Base-by-base conservation (phyloP, 129 eudicot genomes). In the Tagetes patula region DNA sequence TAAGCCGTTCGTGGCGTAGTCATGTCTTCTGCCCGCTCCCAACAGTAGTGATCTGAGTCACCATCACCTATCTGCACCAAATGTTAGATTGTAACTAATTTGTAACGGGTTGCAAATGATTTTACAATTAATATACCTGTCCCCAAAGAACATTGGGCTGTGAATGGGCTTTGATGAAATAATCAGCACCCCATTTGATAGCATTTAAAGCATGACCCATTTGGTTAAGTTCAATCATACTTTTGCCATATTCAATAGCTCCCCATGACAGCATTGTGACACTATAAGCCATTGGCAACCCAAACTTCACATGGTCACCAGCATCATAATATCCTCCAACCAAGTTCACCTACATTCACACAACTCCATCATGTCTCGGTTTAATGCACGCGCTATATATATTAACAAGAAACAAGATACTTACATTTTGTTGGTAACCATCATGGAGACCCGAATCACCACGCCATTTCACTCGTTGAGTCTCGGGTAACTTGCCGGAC, bases 21-120 rank as follows among this genome's bases (percentile, higher is more conserved):
- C 98, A 92, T 89, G 78, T 92, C 98, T 62, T 92, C 98, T 0
- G 98, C 87, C 0, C 96, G 75, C 65, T 92, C 90, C 98, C 98
- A 92, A 76, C 96, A 92, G 31, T 89, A 89, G 65, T 89, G 98
- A 76, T 92, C 96, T 0, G 96, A 87, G 50, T 75, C 90, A 45
- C 98, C 98, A 55, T 92, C 98, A 61, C 96, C 98, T 0, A 89
- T 96, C 96, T 89, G 73, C 61, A 70, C 42, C 75, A 43, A 47
- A 0, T 39, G 45, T 47, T 42, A 14, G 31, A 42, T 31, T 63
- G 7, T 12, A 49, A 41, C 65, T 50, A 43, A 20, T 48, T 5
- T 6, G 38, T 47, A 63, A 10, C 13, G 13, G 2, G 43, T 9
- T 8, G 2, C 13, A 8, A 46, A 46, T 1, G 10, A 9, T 8